Evolutionary conservation across 31 red algal genomes (phyloP).

Genomic region (Bonnemaisonia californica): DNA sequence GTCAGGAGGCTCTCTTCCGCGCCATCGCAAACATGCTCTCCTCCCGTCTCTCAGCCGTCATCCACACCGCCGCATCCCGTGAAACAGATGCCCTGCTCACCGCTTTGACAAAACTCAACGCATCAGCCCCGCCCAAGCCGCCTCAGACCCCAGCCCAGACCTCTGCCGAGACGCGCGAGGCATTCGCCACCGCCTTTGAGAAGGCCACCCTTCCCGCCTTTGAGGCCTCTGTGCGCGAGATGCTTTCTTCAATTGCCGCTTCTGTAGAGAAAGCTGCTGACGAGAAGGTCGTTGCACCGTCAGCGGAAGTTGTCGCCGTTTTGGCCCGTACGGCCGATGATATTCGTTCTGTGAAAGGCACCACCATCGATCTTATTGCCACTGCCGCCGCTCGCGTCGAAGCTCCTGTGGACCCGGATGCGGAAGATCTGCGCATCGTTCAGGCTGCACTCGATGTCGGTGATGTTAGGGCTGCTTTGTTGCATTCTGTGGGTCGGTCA

Average conservation of each 20-base stretch:
- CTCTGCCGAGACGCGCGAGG: not conserved
- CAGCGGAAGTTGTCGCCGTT: constrained; percentile 8
- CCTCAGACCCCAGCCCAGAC: not conserved
- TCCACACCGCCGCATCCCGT: constrained; percentile 31
- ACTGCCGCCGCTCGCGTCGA: constrained; percentile 16
- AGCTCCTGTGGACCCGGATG: constrained; percentile 7
- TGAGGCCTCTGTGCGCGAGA: constrained; percentile 18
- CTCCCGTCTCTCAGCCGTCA: constrained; percentile 27
- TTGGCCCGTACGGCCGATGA: constrained; percentile 44
- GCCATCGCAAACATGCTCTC: constrained; percentile 48
- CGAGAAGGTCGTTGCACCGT: constrained; percentile 16
- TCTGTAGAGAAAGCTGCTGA: constrained; percentile 30
- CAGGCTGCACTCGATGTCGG: constrained; percentile 44
- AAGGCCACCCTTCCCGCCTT: constrained; percentile 26
- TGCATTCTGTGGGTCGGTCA: constrained; percentile 23
- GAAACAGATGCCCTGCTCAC: constrained; percentile 43
- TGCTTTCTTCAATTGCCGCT: constrained; percentile 17
- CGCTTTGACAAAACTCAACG: constrained; percentile 33
- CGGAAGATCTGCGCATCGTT: constrained; percentile 34
- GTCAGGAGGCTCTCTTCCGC: constrained; percentile 54
- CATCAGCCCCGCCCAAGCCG: not conserved
- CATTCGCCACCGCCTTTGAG: constrained; percentile 52
- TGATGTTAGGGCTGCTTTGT: constrained; percentile 33
- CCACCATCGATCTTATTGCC: not conserved
- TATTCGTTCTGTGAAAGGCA: constrained; percentile 24